Conservation (phyloP, 2,329 filamentous ascomycete species). For the Beauveria bassiana region DNA sequence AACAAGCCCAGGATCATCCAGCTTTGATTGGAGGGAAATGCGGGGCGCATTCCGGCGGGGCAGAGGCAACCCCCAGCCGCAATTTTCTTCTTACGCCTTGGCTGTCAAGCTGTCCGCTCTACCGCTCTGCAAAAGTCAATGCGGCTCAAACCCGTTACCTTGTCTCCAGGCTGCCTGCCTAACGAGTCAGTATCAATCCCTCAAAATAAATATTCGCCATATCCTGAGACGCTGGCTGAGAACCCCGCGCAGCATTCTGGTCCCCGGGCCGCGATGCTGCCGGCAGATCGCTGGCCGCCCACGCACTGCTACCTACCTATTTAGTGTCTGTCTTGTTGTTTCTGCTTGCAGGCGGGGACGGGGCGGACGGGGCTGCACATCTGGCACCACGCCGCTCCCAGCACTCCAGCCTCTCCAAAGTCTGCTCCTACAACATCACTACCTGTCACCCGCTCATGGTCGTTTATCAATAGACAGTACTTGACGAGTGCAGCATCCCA, state of each 20-base stretch:
- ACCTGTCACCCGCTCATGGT: neutral
- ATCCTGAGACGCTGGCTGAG: slow-evolving; percentile 2
- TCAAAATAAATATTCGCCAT: slow-evolving; percentile 1
- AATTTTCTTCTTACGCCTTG: neutral
- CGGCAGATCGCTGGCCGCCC: neutral
- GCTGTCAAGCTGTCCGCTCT: no score
- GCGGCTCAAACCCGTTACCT: neutral
- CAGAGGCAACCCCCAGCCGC: slow-evolving; percentile 5
- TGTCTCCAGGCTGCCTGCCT: neutral
- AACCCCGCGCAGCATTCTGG: neutral
- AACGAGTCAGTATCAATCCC: slow-evolving; percentile 1
- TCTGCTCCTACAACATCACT: slow-evolving; percentile 9
- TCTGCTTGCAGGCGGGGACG: slow-evolving; percentile 7
- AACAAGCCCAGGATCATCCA: neutral
- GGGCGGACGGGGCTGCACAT: neutral
- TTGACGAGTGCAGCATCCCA: neutral
- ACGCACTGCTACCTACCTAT: neutral
- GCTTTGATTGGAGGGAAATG: neutral
- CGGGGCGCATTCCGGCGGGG: slow-evolving; percentile 5
- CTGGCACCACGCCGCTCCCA: slow-evolving; percentile 2
- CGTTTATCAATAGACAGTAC: neutral
- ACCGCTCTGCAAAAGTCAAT: neutral
- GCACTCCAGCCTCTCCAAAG: neutral
- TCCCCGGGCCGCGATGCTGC: neutral
- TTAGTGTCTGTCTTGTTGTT: neutral